Evolutionary conservation across 1,139 yeast species (phyloP).

Genomic region (Suhomyces kunorum): DNA sequence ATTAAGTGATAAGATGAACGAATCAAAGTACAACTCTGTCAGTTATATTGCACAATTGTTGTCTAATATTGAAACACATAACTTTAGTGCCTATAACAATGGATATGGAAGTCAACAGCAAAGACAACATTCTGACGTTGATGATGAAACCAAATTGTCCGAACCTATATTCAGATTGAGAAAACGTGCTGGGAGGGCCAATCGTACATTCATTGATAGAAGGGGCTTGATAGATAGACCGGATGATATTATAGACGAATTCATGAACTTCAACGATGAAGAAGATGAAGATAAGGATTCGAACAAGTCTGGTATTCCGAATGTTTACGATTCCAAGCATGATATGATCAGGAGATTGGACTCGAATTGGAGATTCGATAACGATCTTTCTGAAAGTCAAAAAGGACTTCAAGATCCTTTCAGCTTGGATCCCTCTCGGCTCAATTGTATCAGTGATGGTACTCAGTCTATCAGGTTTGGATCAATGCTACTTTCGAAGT

Average conservation of each 20-base stretch:
- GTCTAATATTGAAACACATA: constrained; percentile 48
- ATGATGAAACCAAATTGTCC: constrained; percentile 36
- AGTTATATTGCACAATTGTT: constrained; percentile 43
- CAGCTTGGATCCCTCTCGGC: constrained; percentile 63
- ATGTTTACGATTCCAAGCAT: constrained; percentile 59
- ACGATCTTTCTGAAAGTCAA: constrained; percentile 54
- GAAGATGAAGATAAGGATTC: constrained; percentile 16
- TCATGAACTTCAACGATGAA: constrained; percentile 33
- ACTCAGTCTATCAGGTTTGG: constrained; percentile 92
- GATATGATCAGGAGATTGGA: constrained; percentile 57
- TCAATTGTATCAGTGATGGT: constrained; percentile 81
- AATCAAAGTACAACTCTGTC: constrained; percentile 26
- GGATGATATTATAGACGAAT: constrained; percentile 40
- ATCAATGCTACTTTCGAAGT: constrained; percentile 82
- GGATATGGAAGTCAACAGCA: constrained; percentile 38
- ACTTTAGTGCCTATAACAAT: constrained; percentile 48
- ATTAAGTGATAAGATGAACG: constrained; percentile 31
- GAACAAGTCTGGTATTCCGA: constrained; percentile 17
- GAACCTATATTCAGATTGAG: constrained; percentile 68
- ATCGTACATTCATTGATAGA: constrained; percentile 74
- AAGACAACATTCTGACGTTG: constrained; percentile 23
- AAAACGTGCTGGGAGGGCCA: constrained; percentile 73
- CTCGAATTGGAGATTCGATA: constrained; percentile 77
- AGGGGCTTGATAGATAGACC: constrained; percentile 42
- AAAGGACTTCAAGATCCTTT: constrained; percentile 55